Evolutionary conservation across 176 grass and related monocot genomes (phyloP).

Genomic region (Carex cristatella): DNA sequence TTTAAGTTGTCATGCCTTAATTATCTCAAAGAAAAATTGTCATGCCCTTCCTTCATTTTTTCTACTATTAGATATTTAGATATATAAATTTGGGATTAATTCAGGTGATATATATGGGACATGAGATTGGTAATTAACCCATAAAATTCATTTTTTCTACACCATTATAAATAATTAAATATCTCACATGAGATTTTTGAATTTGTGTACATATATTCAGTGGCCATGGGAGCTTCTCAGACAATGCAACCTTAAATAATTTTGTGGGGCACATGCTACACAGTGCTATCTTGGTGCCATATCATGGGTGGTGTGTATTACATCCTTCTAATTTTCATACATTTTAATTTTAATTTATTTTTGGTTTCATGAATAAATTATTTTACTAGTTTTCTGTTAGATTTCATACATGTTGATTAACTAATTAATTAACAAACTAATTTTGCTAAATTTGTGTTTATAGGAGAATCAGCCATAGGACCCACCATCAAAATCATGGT

Average conservation of each 20-base stretch:
- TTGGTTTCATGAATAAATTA: background rate
- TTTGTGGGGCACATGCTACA: conserved; percentile 69
- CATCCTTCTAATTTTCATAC: background rate
- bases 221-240: conserved; percentile 87
- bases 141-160: too few relatives aligned
- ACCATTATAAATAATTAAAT: too few relatives aligned
- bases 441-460: background rate
- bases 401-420: background rate
- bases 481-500: conserved; percentile 86
- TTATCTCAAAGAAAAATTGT: too few relatives aligned
- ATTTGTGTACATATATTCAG: conserved; percentile 16
- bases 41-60: too few relatives aligned
- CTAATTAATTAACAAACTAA: background rate
- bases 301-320: conserved; percentile 62
- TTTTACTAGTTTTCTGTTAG: too few relatives aligned
- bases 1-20: too few relatives aligned
- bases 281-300: conserved; percentile 73
- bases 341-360: background rate
- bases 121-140: too few relatives aligned
- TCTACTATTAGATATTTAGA: background rate
- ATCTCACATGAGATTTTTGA: background rate
- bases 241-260: conserved; percentile 45
- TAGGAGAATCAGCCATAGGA: conserved; percentile 98
- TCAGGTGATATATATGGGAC: too few relatives aligned
- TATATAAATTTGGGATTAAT: background rate